Evolutionary conservation across 345 rosid species (phyloP).

Genomic region (Theobroma cacao): DNA sequence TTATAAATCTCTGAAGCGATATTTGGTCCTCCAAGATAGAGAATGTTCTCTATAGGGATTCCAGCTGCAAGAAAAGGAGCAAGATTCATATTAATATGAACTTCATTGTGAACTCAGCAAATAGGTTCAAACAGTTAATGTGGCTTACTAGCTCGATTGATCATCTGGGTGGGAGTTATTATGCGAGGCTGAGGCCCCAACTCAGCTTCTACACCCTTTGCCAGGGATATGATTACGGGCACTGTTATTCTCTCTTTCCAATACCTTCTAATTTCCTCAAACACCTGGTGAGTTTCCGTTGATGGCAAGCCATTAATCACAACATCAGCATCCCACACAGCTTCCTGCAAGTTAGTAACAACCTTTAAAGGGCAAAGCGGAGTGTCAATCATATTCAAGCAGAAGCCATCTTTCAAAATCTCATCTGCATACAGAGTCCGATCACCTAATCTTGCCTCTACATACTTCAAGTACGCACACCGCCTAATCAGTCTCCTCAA

Average conservation of each 20-base stretch:
- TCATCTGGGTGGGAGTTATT: slow-evolving; percentile 93
- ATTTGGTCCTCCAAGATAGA: slow-evolving; percentile 98
- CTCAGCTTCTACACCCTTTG: slow-evolving; percentile 94
- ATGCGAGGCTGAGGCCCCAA: slow-evolving; percentile 74
- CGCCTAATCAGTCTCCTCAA: slow-evolving; percentile 89
- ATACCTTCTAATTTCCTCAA: slow-evolving; percentile 79
- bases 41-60: slow-evolving; percentile 67
- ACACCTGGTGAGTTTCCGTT: slow-evolving; percentile 75
- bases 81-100: neutral
- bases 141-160: slow-evolving; percentile 74
- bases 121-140: slow-evolving; percentile 4
- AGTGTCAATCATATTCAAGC: slow-evolving; percentile 94
- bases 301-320: slow-evolving; percentile 96
- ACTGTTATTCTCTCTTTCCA: slow-evolving; percentile 86
- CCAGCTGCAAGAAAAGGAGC: slow-evolving; percentile 53
- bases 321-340: slow-evolving; percentile 98
- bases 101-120: neutral
- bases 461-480: slow-evolving; percentile 93
- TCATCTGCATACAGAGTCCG: slow-evolving; percentile 83
- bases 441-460: slow-evolving; percentile 93
- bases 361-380: slow-evolving; percentile 92
- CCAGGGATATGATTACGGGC: slow-evolving; percentile 78
- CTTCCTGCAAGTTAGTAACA: slow-evolving; percentile 94
- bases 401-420: slow-evolving; percentile 93
- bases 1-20: slow-evolving; percentile 95